phyloP scores from a whole-genome alignment of 768 basidiomycete species.

The Xerocomellus intermedius region DNA sequence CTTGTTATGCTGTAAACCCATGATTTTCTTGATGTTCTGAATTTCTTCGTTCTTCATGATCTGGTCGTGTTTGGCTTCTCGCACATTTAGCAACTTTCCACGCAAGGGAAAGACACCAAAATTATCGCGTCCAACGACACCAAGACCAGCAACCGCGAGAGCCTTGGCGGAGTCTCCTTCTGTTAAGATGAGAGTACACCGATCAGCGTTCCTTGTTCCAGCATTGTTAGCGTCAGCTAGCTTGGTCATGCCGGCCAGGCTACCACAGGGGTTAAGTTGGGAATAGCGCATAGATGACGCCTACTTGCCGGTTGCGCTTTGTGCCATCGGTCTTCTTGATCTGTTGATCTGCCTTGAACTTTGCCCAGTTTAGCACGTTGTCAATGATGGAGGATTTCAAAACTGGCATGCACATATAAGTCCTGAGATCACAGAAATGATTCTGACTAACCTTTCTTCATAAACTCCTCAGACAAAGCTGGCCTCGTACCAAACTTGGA shows the following conservation, averaged over 20 bases:
- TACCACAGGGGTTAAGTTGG: conserved; percentile 29
- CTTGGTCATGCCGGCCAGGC: conserved; percentile 88
- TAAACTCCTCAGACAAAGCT: conserved; percentile 81
- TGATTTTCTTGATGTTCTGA: conserved; percentile 95
- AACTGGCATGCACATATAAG: conserved; percentile 46
- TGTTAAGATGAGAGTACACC: conserved; percentile 94
- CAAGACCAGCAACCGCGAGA: conserved; percentile 90
- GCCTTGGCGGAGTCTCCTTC: conserved; percentile 99
- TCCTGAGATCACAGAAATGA: background rate
- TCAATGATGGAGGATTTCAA: conserved; percentile 88
- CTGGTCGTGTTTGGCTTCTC: conserved; percentile 93
- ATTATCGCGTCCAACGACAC: conserved; percentile 93
- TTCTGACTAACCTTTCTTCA: conserved; percentile 79
- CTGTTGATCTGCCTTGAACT: conserved; percentile 94
- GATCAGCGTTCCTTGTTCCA: conserved; percentile 72
- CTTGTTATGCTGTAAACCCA: conserved; percentile 94
- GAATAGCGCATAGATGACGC: background rate
- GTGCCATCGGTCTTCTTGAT: conserved; percentile 94
- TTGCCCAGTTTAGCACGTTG: conserved; percentile 92
- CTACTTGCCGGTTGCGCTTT: conserved; percentile 76
- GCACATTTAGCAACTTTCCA: conserved; percentile 95
- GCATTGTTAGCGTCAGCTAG: conserved; percentile 98
- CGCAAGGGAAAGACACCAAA: conserved; percentile 98
- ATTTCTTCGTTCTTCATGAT: conserved; percentile 99
- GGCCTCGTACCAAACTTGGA: conserved; percentile 93